phyloP scores from a whole-genome alignment of 164 flowering plant species.

The Warburgia ugandensis region DNA sequence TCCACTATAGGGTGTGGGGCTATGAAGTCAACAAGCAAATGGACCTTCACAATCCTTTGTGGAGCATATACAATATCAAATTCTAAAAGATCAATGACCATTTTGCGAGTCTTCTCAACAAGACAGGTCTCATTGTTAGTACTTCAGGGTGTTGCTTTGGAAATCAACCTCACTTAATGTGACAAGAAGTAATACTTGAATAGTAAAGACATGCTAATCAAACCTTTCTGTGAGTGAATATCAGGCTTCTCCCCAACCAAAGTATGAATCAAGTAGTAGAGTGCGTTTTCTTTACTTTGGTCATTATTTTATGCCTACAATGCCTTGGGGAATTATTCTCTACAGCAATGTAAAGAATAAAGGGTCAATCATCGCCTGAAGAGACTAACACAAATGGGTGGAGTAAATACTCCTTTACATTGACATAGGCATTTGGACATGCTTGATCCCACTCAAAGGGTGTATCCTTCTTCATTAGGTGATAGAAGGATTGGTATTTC shows the following conservation, averaged over 20 bases:
- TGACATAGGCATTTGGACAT: not conserved
- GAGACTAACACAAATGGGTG: not conserved
- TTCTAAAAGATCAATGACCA: not conserved
- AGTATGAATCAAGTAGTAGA: not conserved
- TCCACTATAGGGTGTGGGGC: too few relatives aligned
- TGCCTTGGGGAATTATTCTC: not conserved
- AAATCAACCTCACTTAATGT: not conserved
- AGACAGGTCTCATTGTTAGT: not conserved
- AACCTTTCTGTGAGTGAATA: not conserved
- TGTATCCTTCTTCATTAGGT: not conserved
- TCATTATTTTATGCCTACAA: not conserved
- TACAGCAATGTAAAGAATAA: not conserved
- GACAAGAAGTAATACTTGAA: not conserved
- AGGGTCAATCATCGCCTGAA: not conserved
- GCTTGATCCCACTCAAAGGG: not conserved
- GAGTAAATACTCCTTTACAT: not conserved
- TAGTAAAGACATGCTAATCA: not conserved
- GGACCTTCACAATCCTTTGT: not conserved
- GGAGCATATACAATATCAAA: not conserved
- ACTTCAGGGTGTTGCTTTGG: not conserved
- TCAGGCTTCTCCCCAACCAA: not conserved
- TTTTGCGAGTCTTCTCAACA: not conserved
- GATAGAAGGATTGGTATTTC: not conserved
- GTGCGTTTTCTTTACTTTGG: not conserved
- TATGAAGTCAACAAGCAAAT: not conserved